These are phyloP conservation scores for Sclerotinia nivalis DNA, from an alignment of 2,329 filamentous ascomycete genomes.

Conservation along the genomic window DNA sequence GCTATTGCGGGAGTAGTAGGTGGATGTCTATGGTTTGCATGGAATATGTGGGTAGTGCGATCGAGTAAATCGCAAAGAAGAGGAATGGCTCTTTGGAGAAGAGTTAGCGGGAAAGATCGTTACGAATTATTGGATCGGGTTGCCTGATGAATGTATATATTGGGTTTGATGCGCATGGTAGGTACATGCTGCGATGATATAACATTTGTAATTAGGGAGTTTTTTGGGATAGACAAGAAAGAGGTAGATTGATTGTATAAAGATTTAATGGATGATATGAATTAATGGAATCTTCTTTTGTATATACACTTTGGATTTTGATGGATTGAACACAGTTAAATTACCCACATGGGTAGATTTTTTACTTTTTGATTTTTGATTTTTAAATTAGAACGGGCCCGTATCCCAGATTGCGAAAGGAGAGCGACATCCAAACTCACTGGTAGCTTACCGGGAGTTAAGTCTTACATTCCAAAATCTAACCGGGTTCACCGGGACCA, in stretches of 20 bases:
- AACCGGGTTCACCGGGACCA: no score
- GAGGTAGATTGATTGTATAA: conserved; percentile 17
- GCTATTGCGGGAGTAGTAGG: conserved; percentile 38
- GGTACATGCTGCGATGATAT: not conserved
- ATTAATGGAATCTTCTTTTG: conserved; percentile 11
- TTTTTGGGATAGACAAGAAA: not conserved
- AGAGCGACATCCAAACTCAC: no score
- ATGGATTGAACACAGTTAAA: no score
- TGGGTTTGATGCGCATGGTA: not conserved
- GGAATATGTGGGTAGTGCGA: conserved; percentile 37
- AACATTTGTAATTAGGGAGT: not conserved
- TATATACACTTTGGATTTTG: not conserved
- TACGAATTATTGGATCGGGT: conserved; percentile 41
- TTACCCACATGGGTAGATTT: no score
- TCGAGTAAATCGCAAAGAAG: conserved; percentile 25
- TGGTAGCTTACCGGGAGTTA: no score
- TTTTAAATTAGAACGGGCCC: no score
- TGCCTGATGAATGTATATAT: conserved; percentile 27
- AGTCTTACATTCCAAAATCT: no score
- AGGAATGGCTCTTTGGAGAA: conserved; percentile 34
- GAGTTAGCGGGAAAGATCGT: conserved; percentile 33
- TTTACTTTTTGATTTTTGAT: no score
- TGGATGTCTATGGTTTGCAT: conserved; percentile 35
- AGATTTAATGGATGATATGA: conserved; percentile 12
- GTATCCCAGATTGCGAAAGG: no score